A percentile compares a stretch with the other conserved stretches of the same genome.
phyloP scores from a whole-genome alignment of 2,329 filamentous ascomycete genomes.

The Fusarium oxysporum region DNA sequence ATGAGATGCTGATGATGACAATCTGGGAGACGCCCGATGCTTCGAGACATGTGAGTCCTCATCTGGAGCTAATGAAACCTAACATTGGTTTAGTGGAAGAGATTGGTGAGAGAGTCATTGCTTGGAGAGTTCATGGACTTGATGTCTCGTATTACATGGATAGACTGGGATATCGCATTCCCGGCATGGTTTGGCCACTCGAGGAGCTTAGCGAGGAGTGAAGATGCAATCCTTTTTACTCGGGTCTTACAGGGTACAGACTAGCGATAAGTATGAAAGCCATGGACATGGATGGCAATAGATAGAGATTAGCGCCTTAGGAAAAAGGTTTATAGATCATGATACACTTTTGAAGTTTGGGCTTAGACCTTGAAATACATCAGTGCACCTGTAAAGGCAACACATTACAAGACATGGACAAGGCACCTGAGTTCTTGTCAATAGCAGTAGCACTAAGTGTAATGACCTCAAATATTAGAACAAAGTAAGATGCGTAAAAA shows the following conservation, averaged over 20 bases:
- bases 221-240: no score
- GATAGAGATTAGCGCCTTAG: neutral
- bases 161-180: neutral
- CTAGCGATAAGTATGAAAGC: no score
- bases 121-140: neutral
- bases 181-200: neutral
- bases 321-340: accelerated
- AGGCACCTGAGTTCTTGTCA: neutral
- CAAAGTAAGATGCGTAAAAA: neutral
- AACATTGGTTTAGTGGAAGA: neutral
- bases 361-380: neutral
- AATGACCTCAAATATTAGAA: neutral
- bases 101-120: neutral
- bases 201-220: accelerated
- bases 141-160: neutral
- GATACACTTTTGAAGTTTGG: accelerated
- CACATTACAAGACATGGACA: neutral
- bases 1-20: neutral
- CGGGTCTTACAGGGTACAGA: neutral
- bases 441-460: neutral
- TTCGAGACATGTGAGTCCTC: neutral
- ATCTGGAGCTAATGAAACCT: neutral
- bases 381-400: neutral
- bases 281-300: accelerated
- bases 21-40: neutral